Conservation (phyloP, 495 filamentous ascomycete species). For the Lophiostoma macrostomum region DNA sequence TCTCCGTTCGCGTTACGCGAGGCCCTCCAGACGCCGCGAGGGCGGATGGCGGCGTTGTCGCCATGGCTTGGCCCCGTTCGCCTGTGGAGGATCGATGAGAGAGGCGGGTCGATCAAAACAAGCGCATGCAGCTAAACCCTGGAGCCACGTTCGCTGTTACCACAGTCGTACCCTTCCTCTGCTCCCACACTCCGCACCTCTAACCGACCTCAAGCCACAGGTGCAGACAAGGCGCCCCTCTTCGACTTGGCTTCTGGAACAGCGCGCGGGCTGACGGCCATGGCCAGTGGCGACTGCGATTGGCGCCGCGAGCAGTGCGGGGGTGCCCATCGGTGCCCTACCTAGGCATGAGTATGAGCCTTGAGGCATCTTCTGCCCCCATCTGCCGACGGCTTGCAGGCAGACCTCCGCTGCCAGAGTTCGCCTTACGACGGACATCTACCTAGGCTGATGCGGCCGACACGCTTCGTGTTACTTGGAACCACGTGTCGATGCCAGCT, state of each 20-base stretch:
- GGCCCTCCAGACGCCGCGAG: slow-evolving; percentile 16
- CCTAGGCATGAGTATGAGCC: too few species aligned
- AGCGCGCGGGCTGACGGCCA: neutral
- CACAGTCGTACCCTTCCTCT: neutral
- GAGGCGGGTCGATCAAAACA: slow-evolving; percentile 35
- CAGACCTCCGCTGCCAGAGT: neutral
- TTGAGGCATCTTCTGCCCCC: too few species aligned
- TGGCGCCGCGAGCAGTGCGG: too few species aligned
- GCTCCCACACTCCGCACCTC: slow-evolving; percentile 3
- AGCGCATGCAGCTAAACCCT: slow-evolving; percentile 34
- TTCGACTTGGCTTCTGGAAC: slow-evolving; percentile 7
- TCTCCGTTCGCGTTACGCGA: slow-evolving; percentile 20
- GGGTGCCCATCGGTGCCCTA: too few species aligned
- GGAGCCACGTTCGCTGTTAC: slow-evolving; percentile 35
- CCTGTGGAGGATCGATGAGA: slow-evolving; percentile 28
- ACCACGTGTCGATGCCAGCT: slow-evolving; percentile 30
- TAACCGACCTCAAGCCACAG: slow-evolving; percentile 5
- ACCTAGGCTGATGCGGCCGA: neutral
- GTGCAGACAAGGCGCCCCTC: neutral
- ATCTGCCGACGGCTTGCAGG: neutral
- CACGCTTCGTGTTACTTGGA: slow-evolving; percentile 23
- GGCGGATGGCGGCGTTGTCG: slow-evolving; percentile 30
- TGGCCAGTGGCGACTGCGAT: too few species aligned
- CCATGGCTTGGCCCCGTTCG: slow-evolving; percentile 29
- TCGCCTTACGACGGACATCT: neutral